Percentiles rank a stretch among this genome's conserved stretches.
Conservation (phyloP, 768 basidiomycete species). For the Termitomyces sp. region DNA sequence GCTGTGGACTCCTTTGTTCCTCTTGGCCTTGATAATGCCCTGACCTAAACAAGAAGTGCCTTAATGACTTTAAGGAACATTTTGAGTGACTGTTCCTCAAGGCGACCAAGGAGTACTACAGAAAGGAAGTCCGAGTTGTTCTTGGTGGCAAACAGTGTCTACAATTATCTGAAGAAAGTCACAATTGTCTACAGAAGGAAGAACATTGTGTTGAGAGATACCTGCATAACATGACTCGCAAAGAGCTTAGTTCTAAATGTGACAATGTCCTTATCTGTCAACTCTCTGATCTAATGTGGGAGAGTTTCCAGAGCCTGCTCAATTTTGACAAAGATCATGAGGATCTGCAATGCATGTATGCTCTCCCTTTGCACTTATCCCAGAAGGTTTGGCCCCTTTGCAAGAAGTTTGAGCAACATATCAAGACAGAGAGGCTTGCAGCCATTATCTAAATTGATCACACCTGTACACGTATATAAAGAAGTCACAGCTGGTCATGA, state of each 20-base stretch:
- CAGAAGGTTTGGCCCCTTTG: conserved; percentile 86
- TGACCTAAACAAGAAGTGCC: conserved; percentile 90
- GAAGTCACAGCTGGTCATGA: too few relatives aligned
- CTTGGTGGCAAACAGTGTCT: conserved; percentile 88
- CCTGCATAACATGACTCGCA: conserved; percentile 87
- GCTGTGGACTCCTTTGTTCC: conserved; percentile 98
- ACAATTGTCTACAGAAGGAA: conserved; percentile 90
- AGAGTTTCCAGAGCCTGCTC: conserved; percentile 89
- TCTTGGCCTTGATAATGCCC: conserved; percentile 82
- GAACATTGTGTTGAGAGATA: conserved; percentile 96
- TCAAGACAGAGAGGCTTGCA: conserved; percentile 59
- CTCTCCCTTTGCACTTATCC: conserved; percentile 84
- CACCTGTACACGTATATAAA: too few relatives aligned
- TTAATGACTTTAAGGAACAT: conserved; percentile 93
- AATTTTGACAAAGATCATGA: conserved; percentile 91
- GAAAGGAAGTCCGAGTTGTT: conserved; percentile 87
- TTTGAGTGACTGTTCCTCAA: conserved; percentile 88
- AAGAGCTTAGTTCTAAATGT: conserved; percentile 82
- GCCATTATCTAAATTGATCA: too few relatives aligned
- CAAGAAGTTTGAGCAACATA: conserved; percentile 92
- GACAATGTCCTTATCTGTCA: conserved; percentile 92
- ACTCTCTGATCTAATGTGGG: conserved; percentile 89
- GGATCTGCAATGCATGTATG: conserved; percentile 96
- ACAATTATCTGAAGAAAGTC: conserved; percentile 97
- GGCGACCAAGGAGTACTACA: conserved; percentile 92